Evolutionary conservation across 192 early-diverging fungal species (phyloP), one percentile per base, ranked within the genome.

Genomic region (Funneliformis geosporum): DNA sequence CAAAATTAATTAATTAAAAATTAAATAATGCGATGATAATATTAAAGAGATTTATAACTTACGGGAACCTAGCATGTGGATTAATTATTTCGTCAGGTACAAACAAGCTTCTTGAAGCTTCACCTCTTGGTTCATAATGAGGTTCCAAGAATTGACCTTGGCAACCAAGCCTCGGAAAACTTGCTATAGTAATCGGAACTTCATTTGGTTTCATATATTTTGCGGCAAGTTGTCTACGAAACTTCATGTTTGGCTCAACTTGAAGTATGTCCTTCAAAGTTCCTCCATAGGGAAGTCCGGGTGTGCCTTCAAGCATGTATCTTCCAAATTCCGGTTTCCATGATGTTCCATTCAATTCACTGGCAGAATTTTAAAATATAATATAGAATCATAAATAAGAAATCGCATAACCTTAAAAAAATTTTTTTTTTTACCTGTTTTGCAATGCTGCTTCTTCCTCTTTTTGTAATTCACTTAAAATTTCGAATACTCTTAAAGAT

Each of bases 311-410:
- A 79, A 98, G 85, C 98, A 99, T 99, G 86, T 93, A 99, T 39
- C 95, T 88, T 21, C 95, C 98, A 84, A 96, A 99, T 83, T 99
- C 98, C 44, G 96, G 96, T 80, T 94, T 90, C 97, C 97, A 99
- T 33, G 95, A 91, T 16, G 93, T 90, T 82, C 93, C 88, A 71
- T 90, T 83, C 9, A 81, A 60, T 33, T 82, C 55, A 28, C 91
- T 92, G 73, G 33, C 33, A 33, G 33, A 23, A 59, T 8, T 83
- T 33, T 86, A 90, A 78, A 88, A 82, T 23, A 83, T 85, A 23
- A 98, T n/a, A n/a, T 87, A 42, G 94, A 87, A 72, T 94, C 92
- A 84, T 94, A 91, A 25, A 93, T 96, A 21, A 27, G 28, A 14
- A 50, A 55, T 55, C 5, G 18, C 16, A 55, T 0, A 21, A 21